These are phyloP conservation scores for Colletotrichum tanaceti DNA, from an alignment of 2,329 filamentous ascomycete genomes.

Conservation along the genomic window DNA sequence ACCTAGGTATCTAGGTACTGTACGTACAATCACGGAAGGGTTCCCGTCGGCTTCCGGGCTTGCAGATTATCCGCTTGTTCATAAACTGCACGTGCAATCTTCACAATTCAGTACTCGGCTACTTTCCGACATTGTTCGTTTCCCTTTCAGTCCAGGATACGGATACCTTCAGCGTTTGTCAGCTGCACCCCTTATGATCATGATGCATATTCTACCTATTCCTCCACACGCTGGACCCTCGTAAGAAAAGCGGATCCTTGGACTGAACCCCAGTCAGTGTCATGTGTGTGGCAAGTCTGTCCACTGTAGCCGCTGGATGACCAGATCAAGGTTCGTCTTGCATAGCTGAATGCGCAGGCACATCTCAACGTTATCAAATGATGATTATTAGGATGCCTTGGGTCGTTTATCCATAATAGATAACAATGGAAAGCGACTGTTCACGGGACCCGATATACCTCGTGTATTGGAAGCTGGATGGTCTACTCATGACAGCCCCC, in stretches of 20 bases:
- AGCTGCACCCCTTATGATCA: too few relatives aligned
- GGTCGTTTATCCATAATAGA: background rate
- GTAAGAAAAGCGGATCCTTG: background rate
- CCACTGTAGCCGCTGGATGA: background rate
- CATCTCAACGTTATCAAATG: background rate
- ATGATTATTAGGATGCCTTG: background rate
- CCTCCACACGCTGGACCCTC: background rate
- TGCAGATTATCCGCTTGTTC: slow-evolving; percentile 2
- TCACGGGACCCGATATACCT: background rate
- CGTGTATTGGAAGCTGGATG: background rate
- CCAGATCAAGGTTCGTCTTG: background rate
- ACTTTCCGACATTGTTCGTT: background rate
- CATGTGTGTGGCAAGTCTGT: background rate
- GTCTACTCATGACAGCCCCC: too few relatives aligned
- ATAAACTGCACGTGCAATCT: background rate
- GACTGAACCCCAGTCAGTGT: background rate
- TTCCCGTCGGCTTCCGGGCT: background rate
- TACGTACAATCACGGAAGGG: too few relatives aligned
- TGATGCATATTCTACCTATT: too few relatives aligned
- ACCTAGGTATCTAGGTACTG: too few relatives aligned
- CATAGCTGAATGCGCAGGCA: background rate
- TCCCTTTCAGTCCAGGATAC: background rate
- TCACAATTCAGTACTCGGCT: background rate
- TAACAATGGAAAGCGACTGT: too few relatives aligned
- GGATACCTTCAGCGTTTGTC: background rate